These are phyloP conservation scores for Parathielavia appendiculata DNA, from an alignment of 495 filamentous ascomycete genomes.

Conservation along the genomic window DNA sequence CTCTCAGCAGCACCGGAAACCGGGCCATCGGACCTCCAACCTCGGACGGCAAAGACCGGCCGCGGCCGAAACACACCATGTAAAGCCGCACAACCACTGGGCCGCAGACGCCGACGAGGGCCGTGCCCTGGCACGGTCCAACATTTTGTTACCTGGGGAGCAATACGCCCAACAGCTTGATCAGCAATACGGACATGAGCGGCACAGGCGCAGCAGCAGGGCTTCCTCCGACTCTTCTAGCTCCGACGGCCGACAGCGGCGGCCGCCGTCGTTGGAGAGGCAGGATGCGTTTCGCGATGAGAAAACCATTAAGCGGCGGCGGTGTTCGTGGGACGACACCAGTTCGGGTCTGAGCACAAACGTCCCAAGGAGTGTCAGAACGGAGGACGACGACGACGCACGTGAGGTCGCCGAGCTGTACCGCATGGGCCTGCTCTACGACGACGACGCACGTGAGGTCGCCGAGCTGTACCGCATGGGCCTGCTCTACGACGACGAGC, in stretches of 20 bases:
- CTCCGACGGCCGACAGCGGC: slow-evolving; percentile 2
- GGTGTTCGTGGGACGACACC: background rate
- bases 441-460: slow-evolving; percentile 25
- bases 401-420: slow-evolving; percentile 33
- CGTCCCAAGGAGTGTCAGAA: background rate
- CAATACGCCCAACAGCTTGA: background rate
- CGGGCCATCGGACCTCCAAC: background rate
- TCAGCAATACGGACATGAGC: background rate
- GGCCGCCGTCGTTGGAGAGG: slow-evolving; percentile 36
- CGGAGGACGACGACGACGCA: slow-evolving; percentile 16
- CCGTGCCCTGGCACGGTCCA: background rate
- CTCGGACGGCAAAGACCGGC: background rate
- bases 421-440: slow-evolving; percentile 33
- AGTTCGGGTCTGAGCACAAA: background rate
- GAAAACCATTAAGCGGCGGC: slow-evolving; percentile 13
- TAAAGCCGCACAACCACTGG: slow-evolving; percentile 1
- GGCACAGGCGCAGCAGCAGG: background rate
- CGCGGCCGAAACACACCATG: background rate
- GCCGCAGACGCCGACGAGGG: slow-evolving; percentile 7
- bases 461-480: slow-evolving; percentile 36
- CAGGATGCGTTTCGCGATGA: slow-evolving; percentile 42
- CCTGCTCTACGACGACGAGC: slow-evolving; percentile 38
- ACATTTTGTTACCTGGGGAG: background rate
- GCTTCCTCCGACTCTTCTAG: background rate
- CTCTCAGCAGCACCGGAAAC: background rate